Evolutionary conservation across 257 asterid species (phyloP), one percentile per base, ranked within the genome.

Genomic region (Gardenia jasminoides): DNA sequence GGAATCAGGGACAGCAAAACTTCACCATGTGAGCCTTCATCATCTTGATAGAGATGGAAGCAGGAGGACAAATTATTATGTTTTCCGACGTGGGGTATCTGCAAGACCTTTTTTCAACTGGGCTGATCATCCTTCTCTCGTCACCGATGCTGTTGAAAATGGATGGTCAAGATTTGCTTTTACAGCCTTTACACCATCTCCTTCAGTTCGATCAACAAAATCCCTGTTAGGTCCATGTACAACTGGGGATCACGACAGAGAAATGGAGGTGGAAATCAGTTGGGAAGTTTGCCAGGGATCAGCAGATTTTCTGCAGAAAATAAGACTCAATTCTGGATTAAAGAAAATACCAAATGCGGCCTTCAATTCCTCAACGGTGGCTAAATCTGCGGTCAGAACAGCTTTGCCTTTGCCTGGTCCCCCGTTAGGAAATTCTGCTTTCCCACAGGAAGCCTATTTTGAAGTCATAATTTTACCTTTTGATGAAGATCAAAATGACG

Each of bases 231-330:
- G 88, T 66, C 80, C 86, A 10, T 88, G 92, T 76, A 84, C 72
- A 9, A 61, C 84, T 6, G 87, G 81, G 1, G 89, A 85, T 33
- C 82, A 76, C 6, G 88, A 76, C 2, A 78, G 48, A 36, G 80
- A 86, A 28, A 62, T 72, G 28, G 89, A 31, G 56, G 91, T 88
- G 10, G 90, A 92, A 54, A 85, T 87, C 6, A 87, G 81, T 22
- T 96, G 99, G 99, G 98, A 96, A 68, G 93, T 93, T 16, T 88
- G 90, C 50, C 97, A 91, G 74, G 99, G 93, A 26, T 93, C 99
- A 47, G 85, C 93, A 0, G 98, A 93, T 83, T 96, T 84, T 76
- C 69, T 92, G 94, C 98, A 96, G 90, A 96, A 88, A 78, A 85
- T 96, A 16, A 82, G 91, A 69, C 76, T 95, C n/a, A 92, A 92